Base-by-base conservation (phyloP, 108 stramenopile species). In the Skeletonema menzelii region DNA sequence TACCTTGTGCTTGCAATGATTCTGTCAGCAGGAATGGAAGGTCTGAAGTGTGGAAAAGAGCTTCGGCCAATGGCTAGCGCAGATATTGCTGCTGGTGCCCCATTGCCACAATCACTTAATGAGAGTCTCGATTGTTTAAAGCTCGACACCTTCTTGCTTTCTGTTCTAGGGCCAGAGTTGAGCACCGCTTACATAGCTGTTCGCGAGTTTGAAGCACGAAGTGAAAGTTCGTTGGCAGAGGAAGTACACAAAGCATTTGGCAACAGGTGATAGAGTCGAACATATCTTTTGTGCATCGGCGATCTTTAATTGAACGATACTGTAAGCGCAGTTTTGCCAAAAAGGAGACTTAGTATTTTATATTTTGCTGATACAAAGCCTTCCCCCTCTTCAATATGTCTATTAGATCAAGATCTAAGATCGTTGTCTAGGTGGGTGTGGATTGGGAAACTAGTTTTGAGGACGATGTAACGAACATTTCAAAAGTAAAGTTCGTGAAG, bases 1-100 rank as follows among this genome's bases (percentile, higher is more conserved):
- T 91, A 94, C 62, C 58, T 94, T 12, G 88, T 84, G 32, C 55
- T 94, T 57, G 84, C 89, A 13, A 82, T 69, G 31, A 75, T 92
- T 19, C 44, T 94, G 34, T 79, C 76, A 19, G 59, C 86, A 14
- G 93, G 93, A 61, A 59, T 94, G 76, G 63, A 88, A 26, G 93
- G 93, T 0, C 83, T 94, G 32, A 76, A 56, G 15, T 27, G 74
- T 15, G 15, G 67, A 31, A 26, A 63, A 27, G 65, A 44, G 19
- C 56, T 94, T 59, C 70, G 93, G 24, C 86, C 49, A 44, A 42
- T 47, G 77, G 35, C 72, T 56, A 53, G 60, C 17, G 40, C 57
- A 10, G 55, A 31, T 32, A 32, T 7, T 34, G 38, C 27, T 70
- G 46, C 27, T 70, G 38, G 27, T 42, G 65, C 56, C 2, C 40